Evolutionary conservation across 768 basidiomycete species (phyloP).

Genomic region (Coprinopsis sp.): DNA sequence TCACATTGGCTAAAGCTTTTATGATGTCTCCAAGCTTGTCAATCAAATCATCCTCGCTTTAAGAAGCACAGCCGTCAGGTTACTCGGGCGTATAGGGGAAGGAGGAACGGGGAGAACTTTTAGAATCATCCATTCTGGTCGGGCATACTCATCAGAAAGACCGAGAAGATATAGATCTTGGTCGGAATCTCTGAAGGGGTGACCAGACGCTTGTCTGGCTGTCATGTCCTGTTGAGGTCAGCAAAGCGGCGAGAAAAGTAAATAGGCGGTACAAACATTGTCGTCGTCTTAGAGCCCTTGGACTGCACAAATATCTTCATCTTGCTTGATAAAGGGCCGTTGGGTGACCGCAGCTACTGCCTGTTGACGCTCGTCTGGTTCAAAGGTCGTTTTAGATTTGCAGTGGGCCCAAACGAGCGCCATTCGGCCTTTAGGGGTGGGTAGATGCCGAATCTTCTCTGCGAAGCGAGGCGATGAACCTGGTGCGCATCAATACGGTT

Average conservation of each 20-base stretch:
- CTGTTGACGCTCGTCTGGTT: conserved; percentile 83
- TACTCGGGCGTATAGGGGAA: conserved; percentile 95
- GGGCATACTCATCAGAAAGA: conserved; percentile 90
- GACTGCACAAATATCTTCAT: conserved; percentile 95
- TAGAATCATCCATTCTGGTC: conserved; percentile 99
- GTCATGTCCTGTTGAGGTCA: conserved; percentile 50
- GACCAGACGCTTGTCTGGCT: conserved; percentile 79
- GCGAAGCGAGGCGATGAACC: conserved; percentile 78
- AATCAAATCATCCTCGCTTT: conserved; percentile 97
- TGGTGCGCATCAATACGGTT: too few relatives aligned
- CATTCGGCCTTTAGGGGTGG: conserved; percentile 85
- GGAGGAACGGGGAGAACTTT: conserved; percentile 98
- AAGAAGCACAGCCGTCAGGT: conserved; percentile 94
- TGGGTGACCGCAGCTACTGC: conserved; percentile 95
- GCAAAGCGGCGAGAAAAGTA: conserved; percentile 9
- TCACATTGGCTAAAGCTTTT: conserved; percentile 89
- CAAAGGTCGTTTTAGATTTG: conserved; percentile 87
- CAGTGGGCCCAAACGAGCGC: conserved; percentile 79
- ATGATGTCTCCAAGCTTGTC: conserved; percentile 97
- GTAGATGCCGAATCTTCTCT: conserved; percentile 82
- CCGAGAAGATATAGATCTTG: conserved; percentile 86
- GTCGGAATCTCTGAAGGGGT: conserved; percentile 84
- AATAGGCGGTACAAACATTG: conserved; percentile 56
- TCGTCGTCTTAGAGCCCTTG: conserved; percentile 94
- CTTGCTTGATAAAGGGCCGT: conserved; percentile 88